Evolutionary conservation across 2,329 filamentous ascomycete genomes (phyloP).

Genomic region (Chaetothyriales sp.): DNA sequence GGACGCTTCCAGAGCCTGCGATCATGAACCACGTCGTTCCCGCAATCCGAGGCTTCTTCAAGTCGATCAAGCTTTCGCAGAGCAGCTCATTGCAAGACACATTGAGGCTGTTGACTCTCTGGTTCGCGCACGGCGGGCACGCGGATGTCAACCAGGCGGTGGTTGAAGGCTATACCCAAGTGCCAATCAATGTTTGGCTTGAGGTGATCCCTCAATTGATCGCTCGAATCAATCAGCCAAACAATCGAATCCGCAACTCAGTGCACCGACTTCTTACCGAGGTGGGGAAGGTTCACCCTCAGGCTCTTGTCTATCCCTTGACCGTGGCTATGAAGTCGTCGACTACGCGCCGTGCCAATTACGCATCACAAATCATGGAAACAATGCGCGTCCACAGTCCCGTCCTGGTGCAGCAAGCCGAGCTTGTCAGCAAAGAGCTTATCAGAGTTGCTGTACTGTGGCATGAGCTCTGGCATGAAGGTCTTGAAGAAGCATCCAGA

Average conservation of each 20-base stretch:
- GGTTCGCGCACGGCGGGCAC: constrained; percentile 87
- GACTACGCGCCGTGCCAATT: constrained; percentile 66
- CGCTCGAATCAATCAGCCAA: constrained; percentile 91
- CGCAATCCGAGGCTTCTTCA: constrained; percentile 90
- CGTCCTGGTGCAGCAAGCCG: constrained; percentile 83
- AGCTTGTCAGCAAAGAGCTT: constrained; percentile 86
- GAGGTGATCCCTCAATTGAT: constrained; percentile 97
- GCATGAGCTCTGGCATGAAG: constrained; percentile 99
- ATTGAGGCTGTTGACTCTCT: constrained; percentile 76
- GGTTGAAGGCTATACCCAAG: constrained; percentile 74
- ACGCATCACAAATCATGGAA: constrained; percentile 89
- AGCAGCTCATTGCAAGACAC: constrained; percentile 94
- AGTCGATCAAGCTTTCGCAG: constrained; percentile 81
- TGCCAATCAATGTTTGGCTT: constrained; percentile 96
- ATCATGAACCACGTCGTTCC: constrained; percentile 75
- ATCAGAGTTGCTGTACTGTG: constrained; percentile 93
- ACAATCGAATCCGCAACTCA: constrained; percentile 69
- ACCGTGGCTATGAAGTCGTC: constrained; percentile 98
- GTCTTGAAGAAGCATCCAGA: constrained; percentile 85
- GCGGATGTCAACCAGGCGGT: constrained; percentile 77
- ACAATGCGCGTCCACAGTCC: constrained; percentile 93
- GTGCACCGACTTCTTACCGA: constrained; percentile 87
- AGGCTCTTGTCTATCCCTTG: constrained; percentile 89
- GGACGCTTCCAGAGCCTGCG: constrained; percentile 30
- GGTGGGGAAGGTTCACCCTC: constrained; percentile 84